These are phyloP conservation scores for Nakazawaea wyomingensis DNA, from an alignment of 805 yeast genomes.

Conservation along the genomic window DNA sequence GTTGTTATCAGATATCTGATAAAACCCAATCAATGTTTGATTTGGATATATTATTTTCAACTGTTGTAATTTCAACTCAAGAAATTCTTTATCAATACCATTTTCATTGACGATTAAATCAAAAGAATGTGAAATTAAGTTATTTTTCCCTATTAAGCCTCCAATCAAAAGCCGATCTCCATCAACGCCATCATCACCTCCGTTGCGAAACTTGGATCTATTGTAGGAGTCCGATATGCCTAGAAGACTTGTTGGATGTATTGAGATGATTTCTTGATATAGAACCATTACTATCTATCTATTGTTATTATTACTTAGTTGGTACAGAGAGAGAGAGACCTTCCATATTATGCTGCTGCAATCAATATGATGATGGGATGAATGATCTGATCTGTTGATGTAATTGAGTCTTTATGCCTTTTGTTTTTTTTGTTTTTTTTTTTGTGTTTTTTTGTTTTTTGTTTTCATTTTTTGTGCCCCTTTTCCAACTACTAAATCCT, in stretches of 20 bases:
- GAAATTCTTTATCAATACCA: conserved; percentile 4
- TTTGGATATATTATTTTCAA: conserved; percentile 10
- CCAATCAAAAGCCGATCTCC: neutral
- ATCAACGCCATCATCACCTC: too few relatives aligned
- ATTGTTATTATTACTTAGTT: too few relatives aligned
- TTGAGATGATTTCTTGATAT: neutral
- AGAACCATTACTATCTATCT: neutral
- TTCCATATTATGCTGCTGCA: too few relatives aligned
- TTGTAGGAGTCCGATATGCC: conserved; percentile 7
- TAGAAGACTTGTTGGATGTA: conserved; percentile 10
- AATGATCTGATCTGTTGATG: too few relatives aligned
- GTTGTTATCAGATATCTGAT: conserved; percentile 1
- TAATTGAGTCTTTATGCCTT: too few relatives aligned
- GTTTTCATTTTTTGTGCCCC: too few relatives aligned
- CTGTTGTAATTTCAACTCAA: conserved; percentile 5
- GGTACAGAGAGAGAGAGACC: neutral
- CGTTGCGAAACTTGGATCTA: conserved; percentile 1
- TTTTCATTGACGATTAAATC: conserved; percentile 7
- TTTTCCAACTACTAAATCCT: too few relatives aligned
- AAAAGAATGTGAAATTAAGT: conserved; percentile 6
- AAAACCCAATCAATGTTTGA: conserved; percentile 5
- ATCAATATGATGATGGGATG: too few relatives aligned
- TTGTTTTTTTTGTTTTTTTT: too few relatives aligned
- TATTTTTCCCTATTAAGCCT: conserved; percentile 4
- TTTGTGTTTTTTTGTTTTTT: too few relatives aligned